Base-by-base conservation (phyloP, 176 grass and related monocot species). In the Triticum timopheevii region DNA sequence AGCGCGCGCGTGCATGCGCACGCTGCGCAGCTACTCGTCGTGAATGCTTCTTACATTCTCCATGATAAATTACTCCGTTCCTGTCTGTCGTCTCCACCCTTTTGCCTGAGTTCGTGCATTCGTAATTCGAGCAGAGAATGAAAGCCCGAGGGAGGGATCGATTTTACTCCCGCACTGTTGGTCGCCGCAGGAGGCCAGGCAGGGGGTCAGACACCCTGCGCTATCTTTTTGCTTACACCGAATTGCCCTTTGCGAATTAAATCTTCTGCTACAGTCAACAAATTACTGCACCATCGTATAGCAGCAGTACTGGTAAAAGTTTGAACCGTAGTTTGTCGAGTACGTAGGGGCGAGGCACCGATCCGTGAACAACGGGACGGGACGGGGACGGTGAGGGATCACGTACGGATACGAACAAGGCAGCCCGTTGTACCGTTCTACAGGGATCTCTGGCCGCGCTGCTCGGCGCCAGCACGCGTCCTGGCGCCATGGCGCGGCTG, bases 391-490 rank as follows among this genome's bases (percentile, higher is more conserved):
- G 28, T 30, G 28, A 30, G 28, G 28, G 27, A 2, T n/a, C 42
- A 31, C 15, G 56, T 38, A 87, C 63, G 19, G 23, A 8, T 66
- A 7, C 45, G 86, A 62, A 70, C 70, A 68, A 69, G 47, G 1
- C 35, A 38, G 67, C 17, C 8, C 67, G 8, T 10, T 35, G 65
- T 68, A 68, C 7, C 31, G 7, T 34, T 68, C 30, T 17, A 68
- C 65, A 68, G 65, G 4, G 9, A 69, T 36, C 33, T 35, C 33
- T 36, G 66, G 31, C 28, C 66, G 33, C 68, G n/a, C 81, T 8
- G 50, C 81, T 61, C 39, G 10, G 27, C 69, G 56, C 10, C 71
- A 76, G 59, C 72, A 50, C 72, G 83, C 72, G 83, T 17, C 58
- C 82, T 65, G 82, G 45, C 27, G 10, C 19, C 77, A 19, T 19